These are phyloP conservation scores for Exophiala alcalophila DNA, from an alignment of 2,329 filamentous ascomycete genomes.

Conservation along the genomic window DNA sequence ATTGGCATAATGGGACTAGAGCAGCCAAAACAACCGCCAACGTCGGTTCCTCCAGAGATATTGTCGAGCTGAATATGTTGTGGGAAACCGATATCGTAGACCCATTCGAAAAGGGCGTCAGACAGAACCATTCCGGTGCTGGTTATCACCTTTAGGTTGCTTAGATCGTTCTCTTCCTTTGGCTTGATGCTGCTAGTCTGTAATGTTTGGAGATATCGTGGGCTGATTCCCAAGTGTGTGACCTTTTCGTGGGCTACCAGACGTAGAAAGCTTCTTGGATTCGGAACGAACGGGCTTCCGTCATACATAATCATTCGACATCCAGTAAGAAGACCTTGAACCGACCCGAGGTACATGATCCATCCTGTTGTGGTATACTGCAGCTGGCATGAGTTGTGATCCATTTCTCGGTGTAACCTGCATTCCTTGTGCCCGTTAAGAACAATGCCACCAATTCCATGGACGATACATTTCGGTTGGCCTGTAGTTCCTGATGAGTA, in stretches of 20 bases:
- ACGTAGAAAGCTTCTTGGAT: constrained; percentile 60
- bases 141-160: neutral
- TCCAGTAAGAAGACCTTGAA: constrained; percentile 57
- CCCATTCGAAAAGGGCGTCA: neutral
- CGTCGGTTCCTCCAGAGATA: constrained; percentile 1
- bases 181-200: constrained; percentile 62
- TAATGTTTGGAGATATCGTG: constrained; percentile 71
- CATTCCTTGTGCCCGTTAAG: constrained; percentile 9
- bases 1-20: constrained; percentile 49
- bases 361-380: constrained; percentile 71
- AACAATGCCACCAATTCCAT: constrained; percentile 51
- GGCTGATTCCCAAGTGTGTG: constrained; percentile 52
- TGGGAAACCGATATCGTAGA: constrained; percentile 1
- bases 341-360: constrained; percentile 67
- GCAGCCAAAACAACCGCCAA: constrained; percentile 1
- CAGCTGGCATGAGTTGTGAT: constrained; percentile 51
- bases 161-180: constrained; percentile 38
- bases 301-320: constrained; percentile 68
- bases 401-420: constrained; percentile 48
- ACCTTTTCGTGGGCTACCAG: constrained; percentile 55
- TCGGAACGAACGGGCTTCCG: constrained; percentile 72
- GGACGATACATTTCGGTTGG: constrained; percentile 78
- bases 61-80: constrained; percentile 1
- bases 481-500: constrained; percentile 79
- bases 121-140: constrained; percentile 1